These are phyloP conservation scores for Vigna angularis DNA, from an alignment of 306 rosid genomes.

Conservation along the genomic window DNA sequence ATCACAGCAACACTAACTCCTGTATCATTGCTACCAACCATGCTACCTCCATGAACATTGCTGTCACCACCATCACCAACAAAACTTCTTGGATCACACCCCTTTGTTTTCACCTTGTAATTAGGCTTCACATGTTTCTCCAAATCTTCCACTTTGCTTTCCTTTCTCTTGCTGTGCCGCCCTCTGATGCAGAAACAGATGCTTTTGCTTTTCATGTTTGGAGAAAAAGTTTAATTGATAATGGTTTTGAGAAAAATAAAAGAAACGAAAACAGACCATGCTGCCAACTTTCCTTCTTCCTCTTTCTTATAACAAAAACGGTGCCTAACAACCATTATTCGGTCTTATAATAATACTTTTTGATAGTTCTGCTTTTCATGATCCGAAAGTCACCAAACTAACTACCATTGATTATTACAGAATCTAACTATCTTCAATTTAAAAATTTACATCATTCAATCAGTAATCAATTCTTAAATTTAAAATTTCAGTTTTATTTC, in stretches of 20 bases:
- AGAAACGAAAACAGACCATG: conserved; percentile 14
- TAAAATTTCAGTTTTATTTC: no score
- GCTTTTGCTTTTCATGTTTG: conserved; percentile 59
- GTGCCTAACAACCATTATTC: conserved; percentile 31
- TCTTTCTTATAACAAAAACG: conserved; percentile 7
- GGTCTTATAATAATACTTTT: conserved; percentile 27
- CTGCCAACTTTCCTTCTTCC: not conserved
- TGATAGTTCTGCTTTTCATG: conserved; percentile 38
- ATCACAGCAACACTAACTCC: conserved; percentile 45
- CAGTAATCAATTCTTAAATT: no score
- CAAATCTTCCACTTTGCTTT: conserved; percentile 39
- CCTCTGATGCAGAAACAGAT: conserved; percentile 65
- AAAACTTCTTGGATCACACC: conserved; percentile 33
- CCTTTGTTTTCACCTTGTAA: conserved; percentile 39
- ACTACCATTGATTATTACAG: not conserved
- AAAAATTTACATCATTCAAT: no score
- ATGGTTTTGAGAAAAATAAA: not conserved
- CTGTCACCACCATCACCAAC: conserved; percentile 37
- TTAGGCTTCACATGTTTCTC: conserved; percentile 46
- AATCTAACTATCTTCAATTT: no score
- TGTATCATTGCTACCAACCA: conserved; percentile 27
- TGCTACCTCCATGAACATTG: conserved; percentile 36
- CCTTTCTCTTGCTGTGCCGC: conserved; percentile 43
- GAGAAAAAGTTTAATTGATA: not conserved
- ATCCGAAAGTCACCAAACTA: not conserved